These are phyloP conservation scores for Solanum chiquidenum DNA, from an alignment of 257 asterid species.

Conservation along the genomic window DNA sequence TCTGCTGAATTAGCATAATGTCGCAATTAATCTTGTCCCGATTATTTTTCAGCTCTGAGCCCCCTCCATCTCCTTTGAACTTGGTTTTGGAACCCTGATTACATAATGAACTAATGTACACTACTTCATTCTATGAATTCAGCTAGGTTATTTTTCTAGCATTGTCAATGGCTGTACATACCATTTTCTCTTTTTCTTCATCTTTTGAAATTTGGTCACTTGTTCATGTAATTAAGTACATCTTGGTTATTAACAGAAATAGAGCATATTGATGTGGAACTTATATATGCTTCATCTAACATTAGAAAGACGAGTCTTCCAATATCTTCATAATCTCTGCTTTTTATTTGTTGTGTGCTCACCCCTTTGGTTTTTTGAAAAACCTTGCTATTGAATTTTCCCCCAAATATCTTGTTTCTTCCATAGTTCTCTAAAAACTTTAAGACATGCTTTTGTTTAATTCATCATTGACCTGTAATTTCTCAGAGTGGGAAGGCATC, in stretches of 20 bases:
- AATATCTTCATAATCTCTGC: background rate
- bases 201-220: background rate
- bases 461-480: background rate
- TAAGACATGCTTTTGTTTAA: background rate
- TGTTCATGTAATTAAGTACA: background rate
- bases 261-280: background rate
- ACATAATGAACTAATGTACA: background rate
- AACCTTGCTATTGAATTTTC: background rate
- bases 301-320: background rate
- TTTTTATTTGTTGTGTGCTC: background rate
- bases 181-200: background rate
- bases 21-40: background rate
- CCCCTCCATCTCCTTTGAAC: background rate
- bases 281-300: background rate
- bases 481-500: constrained; percentile 80
- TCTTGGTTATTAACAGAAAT: background rate
- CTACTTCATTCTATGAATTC: background rate
- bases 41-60: background rate
- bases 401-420: background rate
- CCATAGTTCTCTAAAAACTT: background rate
- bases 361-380: background rate
- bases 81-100: background rate
- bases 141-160: background rate
- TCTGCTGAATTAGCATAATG: background rate
- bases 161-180: background rate